Evolutionary conservation across 2,329 filamentous ascomycete genomes (phyloP).

Genomic region (Trichoderma citrinoviride): DNA sequence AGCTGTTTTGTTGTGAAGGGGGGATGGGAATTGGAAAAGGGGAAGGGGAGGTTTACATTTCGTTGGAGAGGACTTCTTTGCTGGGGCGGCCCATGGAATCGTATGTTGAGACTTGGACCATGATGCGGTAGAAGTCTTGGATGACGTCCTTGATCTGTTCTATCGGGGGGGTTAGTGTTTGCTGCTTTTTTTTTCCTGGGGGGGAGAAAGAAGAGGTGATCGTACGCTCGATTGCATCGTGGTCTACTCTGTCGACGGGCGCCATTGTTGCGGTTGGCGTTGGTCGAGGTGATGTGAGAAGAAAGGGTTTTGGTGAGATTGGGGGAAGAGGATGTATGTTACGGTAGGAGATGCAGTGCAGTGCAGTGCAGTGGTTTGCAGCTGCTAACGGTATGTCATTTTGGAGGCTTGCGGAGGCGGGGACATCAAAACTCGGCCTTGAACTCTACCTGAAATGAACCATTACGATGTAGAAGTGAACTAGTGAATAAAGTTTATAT

Average conservation of each 20-base stretch:
- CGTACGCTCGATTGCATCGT: conserved; percentile 42
- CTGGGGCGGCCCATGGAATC: conserved; percentile 52
- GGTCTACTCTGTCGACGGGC: conserved; percentile 40
- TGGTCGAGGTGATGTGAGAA: not conserved
- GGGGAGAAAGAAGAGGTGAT: too few relatives aligned
- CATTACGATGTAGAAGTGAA: too few relatives aligned
- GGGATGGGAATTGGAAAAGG: not conserved
- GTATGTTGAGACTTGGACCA: conserved; percentile 62
- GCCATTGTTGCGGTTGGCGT: conserved; percentile 37
- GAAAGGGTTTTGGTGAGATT: not conserved
- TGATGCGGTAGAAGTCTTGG: conserved; percentile 61
- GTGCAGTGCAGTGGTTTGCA: too few relatives aligned
- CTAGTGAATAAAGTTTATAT: too few relatives aligned
- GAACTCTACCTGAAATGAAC: too few relatives aligned
- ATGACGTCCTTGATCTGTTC: conserved; percentile 61
- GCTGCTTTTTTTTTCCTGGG: not conserved
- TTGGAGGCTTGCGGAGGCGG: too few relatives aligned
- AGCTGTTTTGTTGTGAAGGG: not conserved
- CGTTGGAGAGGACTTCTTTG: conserved; percentile 54
- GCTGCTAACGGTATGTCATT: too few relatives aligned
- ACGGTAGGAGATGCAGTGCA: too few relatives aligned
- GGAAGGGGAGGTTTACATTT: conserved; percentile 41
- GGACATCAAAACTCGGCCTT: too few relatives aligned
- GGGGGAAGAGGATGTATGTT: too few relatives aligned
- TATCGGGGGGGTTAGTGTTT: conserved; percentile 31